These are phyloP conservation scores for Geum urbanum DNA, from an alignment of 306 rosid genomes.

Conservation along the genomic window DNA sequence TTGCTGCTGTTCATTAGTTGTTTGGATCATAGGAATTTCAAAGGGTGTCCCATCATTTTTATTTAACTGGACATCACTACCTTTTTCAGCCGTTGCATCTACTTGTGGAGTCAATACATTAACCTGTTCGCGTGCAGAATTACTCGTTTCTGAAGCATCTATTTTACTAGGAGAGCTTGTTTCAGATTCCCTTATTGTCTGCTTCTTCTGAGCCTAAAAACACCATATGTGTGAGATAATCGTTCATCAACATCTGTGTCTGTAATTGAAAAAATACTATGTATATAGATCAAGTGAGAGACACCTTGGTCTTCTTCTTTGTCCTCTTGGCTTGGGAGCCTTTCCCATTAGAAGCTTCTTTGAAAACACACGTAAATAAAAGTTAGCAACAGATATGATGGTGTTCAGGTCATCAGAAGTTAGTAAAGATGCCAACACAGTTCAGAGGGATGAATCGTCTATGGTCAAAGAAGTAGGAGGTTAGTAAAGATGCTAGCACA, in stretches of 20 bases:
- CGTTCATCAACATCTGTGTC: background rate
- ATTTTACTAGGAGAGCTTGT: slow-evolving; percentile 4
- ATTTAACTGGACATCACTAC: slow-evolving; percentile 33
- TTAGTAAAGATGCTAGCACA: background rate
- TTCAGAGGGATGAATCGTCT: slow-evolving; percentile 1
- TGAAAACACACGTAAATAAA: slow-evolving; percentile 25
- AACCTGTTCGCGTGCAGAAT: slow-evolving; percentile 39
- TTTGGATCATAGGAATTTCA: slow-evolving; percentile 29
- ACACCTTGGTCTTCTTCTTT: slow-evolving; percentile 67
- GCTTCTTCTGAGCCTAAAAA: slow-evolving; percentile 54
- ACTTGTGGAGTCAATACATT: slow-evolving; percentile 28
- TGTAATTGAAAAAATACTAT: background rate
- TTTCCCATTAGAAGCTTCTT: slow-evolving; percentile 77
- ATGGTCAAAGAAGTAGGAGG: background rate
- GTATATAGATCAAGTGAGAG: slow-evolving; percentile 13
- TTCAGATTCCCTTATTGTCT: slow-evolving; percentile 22
- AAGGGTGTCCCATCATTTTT: slow-evolving; percentile 41
- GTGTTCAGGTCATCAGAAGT: slow-evolving; percentile 10
- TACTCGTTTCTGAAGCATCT: slow-evolving; percentile 32
- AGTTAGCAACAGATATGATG: slow-evolving; percentile 25
- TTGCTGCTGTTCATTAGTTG: slow-evolving; percentile 35
- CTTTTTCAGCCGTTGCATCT: slow-evolving; percentile 38
- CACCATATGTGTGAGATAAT: slow-evolving; percentile 16
- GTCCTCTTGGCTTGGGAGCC: slow-evolving; percentile 69
- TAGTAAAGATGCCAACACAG: slow-evolving; percentile 2